phyloP scores from a whole-genome alignment of 2,329 filamentous ascomycete species.

The Scedosporium minutisporum region DNA sequence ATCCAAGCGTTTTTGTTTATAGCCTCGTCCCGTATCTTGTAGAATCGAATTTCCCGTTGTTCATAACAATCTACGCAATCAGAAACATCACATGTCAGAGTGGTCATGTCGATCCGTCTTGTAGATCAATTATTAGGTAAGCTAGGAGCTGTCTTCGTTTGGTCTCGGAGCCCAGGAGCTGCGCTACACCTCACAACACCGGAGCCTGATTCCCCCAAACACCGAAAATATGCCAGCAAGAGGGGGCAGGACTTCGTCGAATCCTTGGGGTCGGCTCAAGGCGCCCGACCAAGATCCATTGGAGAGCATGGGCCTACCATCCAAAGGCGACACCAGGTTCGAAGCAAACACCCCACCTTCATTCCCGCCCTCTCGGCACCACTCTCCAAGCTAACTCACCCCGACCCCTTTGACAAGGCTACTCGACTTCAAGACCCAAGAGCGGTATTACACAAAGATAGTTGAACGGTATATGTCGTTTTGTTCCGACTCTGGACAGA shows the following conservation, averaged over 20 bases:
- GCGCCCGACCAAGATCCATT: conserved; percentile 67
- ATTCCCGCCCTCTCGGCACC: background rate
- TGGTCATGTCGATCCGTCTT: background rate
- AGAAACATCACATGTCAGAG: background rate
- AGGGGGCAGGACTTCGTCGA: conserved; percentile 29
- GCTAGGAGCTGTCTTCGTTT: background rate
- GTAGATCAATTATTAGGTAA: background rate
- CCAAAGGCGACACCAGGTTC: conserved; percentile 82
- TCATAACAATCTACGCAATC: too few relatives aligned
- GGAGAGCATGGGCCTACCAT: conserved; percentile 74
- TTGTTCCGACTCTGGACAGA: conserved; percentile 63
- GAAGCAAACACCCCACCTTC: conserved; percentile 6
- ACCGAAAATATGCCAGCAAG: conserved; percentile 1
- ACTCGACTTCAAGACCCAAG: conserved; percentile 67
- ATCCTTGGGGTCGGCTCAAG: conserved; percentile 62
- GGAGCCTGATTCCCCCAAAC: background rate
- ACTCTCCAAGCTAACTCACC: conserved; percentile 5
- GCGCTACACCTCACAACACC: background rate
- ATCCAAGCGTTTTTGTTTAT: background rate
- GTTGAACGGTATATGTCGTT: conserved; percentile 84
- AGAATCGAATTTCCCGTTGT: too few relatives aligned
- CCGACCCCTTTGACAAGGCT: conserved; percentile 35
- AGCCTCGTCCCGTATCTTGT: background rate
- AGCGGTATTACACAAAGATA: conserved; percentile 78
- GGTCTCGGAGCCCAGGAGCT: background rate